Base-by-base conservation (phyloP, 139 green algal genomes). In the Volvox reticuliferus region DNA sequence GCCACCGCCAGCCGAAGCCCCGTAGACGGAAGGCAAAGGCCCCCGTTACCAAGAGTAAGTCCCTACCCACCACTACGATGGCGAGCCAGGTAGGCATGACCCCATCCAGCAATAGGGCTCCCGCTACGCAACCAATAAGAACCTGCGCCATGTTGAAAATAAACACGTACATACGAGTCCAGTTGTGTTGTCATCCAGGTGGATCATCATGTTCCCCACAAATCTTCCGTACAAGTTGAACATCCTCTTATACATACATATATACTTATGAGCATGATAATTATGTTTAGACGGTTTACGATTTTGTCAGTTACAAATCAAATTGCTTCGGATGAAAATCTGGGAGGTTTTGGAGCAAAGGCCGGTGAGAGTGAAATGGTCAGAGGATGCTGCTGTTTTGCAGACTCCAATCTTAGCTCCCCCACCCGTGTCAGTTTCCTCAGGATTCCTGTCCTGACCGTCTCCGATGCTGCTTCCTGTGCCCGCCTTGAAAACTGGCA, bases 61-160 rank as follows among this genome's bases (percentile, higher is more conserved):
- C 97, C 14, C 97, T 79, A 9, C 94, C 96, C 14, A 99, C 80
- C 21, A 99, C 93, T 28, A 98, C 12, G 0, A n/a, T 91, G 20
- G 95, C 94, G 68, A 99, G 63, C 71, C 94, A 95, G 0, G 37
- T 20, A 0, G 97, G 94, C 65, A 99, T 71, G 26, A 90, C 62
- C 30, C 96, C 96, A 85, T 97, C 83, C 24, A 84, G 93, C 1
- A 94, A 93, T 87, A 98, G 93, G 0, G 95, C 94, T 0, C 35
- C 94, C 0, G 94, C 95, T 0, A 95, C 92, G 69, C 88, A 96
- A 18, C 84, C 88, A 0, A 96, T 93, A 3, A 96, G 78, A 21
- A 95, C 44, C 86, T 89, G 85, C 12, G 32, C 30, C 26, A 32
- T 80, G 65, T 24, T 73, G 24, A 73, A 73, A 12, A 73, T 24